Evolutionary conservation across 208 protist genomes (phyloP), one percentile per base, ranked within the genome.

Genomic region (Trypanosoma cruzi): DNA sequence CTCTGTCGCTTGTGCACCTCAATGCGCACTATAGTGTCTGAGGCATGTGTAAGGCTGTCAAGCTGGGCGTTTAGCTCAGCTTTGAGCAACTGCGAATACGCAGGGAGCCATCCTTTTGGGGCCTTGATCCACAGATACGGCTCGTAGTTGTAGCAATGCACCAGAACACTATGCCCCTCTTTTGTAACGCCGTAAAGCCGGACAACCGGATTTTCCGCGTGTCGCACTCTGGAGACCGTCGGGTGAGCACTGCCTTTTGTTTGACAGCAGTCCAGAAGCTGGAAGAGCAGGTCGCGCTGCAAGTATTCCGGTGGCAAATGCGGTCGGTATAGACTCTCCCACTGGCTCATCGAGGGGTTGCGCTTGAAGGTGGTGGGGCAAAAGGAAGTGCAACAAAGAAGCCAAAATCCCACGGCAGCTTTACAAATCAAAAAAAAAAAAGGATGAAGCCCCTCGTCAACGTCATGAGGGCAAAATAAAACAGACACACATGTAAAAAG

Each of bases 111-210:
- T 57, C 84, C 83, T 1, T 67, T 61, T 36, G 91, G 94, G 11
- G 94, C 90, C 63, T 90, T 83, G 26, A 98, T 92, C 89, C 97
- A 99, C 50, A 99, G 88, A 79, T 99, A 99, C 0, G 98, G 97
- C 80, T 98, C 86, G 70, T 97, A 98, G 68, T 98, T 98, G 89
- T 98, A 97, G 69, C 96, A 92, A 80, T 98, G 93, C 8, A 88
- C 77, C 2, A 97, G 52, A 1, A 98, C 94, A 50, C 86, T 97
- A 73, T 98, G 71, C 8, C 98, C 97, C 65, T 93, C 92, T 20
- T 42, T 60, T 11, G 96, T 98, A 18, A 97, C 89, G 34, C 97
- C 97, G 83, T 97, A 98, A 11, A 99, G 68, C 8, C 96, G 90
- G 26, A 98, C 76, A 37, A 97, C 85, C 2, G 97, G 94, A 29